Conservation (phyloP, 306 rosid genomes). For the Echinosophora koreensis region DNA sequence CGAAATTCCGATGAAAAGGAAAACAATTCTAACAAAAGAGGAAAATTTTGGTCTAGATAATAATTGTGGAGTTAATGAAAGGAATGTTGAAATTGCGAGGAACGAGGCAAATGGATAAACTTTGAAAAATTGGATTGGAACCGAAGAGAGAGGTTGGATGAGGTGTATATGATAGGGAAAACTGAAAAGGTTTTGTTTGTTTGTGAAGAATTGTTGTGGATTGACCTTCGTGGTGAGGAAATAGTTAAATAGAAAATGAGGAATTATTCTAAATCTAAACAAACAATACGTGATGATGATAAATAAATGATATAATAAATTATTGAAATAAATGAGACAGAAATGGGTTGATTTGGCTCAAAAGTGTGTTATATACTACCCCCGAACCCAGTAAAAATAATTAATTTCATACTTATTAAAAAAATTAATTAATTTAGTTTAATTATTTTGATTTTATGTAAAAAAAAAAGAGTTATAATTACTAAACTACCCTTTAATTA, state of each 20-base stretch:
- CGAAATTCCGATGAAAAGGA: neutral
- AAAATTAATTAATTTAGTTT: too few species aligned
- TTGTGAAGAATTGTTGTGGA: neutral
- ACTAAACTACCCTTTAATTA: too few species aligned
- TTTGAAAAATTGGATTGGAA: slow-evolving; percentile 7
- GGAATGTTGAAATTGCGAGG: neutral
- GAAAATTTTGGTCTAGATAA: neutral
- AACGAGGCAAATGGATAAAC: slow-evolving; percentile 64
- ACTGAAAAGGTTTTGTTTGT: slow-evolving; percentile 37
- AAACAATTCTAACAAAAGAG: neutral
- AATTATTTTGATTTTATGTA: too few species aligned
- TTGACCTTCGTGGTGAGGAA: neutral
- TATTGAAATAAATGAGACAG: too few species aligned
- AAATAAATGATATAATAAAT: too few species aligned
- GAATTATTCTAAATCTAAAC: neutral
- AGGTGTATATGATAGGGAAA: slow-evolving; percentile 18
- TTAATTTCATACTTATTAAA: too few species aligned
- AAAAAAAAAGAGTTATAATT: too few species aligned
- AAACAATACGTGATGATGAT: neutral
- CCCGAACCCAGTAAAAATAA: too few species aligned
- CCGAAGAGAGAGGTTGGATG: too few species aligned
- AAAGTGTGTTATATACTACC: too few species aligned
- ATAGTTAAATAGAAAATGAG: neutral
- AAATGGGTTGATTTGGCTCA: too few species aligned
- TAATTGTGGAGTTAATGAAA: neutral